Evolutionary conservation across 768 basidiomycete species (phyloP).

Genomic region (Rickenella mellea): DNA sequence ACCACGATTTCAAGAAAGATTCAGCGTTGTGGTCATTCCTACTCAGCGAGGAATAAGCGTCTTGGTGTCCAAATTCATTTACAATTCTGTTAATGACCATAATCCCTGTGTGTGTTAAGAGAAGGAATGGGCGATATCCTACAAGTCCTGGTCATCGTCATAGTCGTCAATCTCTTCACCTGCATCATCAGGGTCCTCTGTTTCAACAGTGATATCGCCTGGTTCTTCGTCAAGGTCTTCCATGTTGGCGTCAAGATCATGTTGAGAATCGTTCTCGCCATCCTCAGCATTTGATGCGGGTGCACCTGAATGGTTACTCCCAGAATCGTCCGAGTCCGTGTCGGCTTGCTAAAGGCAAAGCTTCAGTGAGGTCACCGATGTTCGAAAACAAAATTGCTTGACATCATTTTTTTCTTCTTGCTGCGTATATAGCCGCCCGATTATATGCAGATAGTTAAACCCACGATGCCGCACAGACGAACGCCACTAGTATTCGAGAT

Average conservation of each 20-base stretch:
- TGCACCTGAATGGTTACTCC: conserved; percentile 35
- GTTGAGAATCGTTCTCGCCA: conserved; percentile 33
- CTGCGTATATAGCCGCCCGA: conserved; percentile 63
- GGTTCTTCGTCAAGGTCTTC: conserved; percentile 43
- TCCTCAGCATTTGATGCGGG: conserved; percentile 27
- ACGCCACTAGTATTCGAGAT: conserved; percentile 30
- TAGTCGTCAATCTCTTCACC: conserved; percentile 21
- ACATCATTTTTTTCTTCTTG: conserved; percentile 84
- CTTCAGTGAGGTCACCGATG: neutral
- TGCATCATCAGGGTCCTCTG: conserved; percentile 24
- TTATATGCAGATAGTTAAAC: conserved; percentile 58
- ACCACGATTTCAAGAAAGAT: conserved; percentile 83
- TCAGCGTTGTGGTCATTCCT: conserved; percentile 83
- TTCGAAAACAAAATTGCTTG: conserved; percentile 10
- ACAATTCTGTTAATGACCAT: too few relatives aligned
- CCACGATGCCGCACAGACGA: conserved; percentile 55
- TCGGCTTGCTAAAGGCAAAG: conserved; percentile 16
- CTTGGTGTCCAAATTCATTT: neutral
- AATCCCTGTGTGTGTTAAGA: too few relatives aligned
- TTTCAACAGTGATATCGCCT: conserved; percentile 26
- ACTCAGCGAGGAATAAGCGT: conserved; percentile 24
- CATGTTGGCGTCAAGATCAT: conserved; percentile 58
- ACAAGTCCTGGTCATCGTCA: conserved; percentile 26
- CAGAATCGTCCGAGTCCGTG: conserved; percentile 25
- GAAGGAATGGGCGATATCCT: too few relatives aligned